Base-by-base conservation (phyloP, 1,139 yeast genomes). In the Taphrina flavorubra region DNA sequence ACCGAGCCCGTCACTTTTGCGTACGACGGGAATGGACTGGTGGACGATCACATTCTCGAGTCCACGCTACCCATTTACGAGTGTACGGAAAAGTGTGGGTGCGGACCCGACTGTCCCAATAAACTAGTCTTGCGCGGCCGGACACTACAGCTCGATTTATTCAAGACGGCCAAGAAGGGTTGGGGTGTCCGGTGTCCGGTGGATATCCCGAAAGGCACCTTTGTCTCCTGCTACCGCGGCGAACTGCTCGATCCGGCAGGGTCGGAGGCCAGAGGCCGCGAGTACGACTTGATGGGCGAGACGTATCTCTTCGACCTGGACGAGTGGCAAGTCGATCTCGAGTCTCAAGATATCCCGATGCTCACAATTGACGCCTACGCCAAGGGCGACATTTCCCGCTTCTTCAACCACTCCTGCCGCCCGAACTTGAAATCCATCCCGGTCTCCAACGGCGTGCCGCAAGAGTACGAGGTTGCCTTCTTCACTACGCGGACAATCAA, bases 351-450 rank as follows among this genome's bases (percentile, higher is more conserved):
- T 16, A 53, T 53, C 13, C 58, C 58, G 40, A 51, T 65, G 57
- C 66, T 68, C 57, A 56, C 69, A 4, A 66, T 71, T n/a, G 72
- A 71, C 53, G 72, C 72, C 4, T 67, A 60, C 42, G 40, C 42
- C 10, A 69, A 68, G n/a, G 72, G 72, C 11, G 72, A 69, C 42
- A 40, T 71, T 34, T 68, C 71, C 16, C 68, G 72, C n/a, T 71
- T 71, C 55, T 58, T 71, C 68, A 71, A 70, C 34, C 72, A 70
- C 61, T 69, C 67, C 39, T 70, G 67, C 60, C 60, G 55, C 13
- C 70, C 71, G 6, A 69, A 51, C 47, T 36, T 47, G n/a, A 37
- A 51, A 44, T 59, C 65, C 14, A 46, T 69, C 16, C 58, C 58
- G 13, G 58, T 53, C 6, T 36, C 58, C 14, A 53, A 53, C 34